Base-by-base conservation (phyloP, 345 rosid genomes). In the Pistacia atlantica region DNA sequence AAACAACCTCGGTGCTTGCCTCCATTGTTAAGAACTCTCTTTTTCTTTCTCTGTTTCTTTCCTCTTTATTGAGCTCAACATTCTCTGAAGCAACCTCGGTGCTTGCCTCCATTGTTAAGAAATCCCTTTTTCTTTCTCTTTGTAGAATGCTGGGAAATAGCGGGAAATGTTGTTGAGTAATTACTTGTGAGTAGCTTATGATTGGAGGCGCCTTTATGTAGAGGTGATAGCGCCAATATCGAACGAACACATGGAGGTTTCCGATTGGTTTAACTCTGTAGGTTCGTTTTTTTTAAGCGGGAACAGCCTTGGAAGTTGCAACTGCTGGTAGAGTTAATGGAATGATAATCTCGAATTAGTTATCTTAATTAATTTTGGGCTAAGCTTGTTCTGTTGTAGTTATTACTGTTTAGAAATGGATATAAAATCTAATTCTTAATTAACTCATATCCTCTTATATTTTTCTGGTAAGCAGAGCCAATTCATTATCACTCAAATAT, bases 21-120 rank as follows among this genome's bases (percentile, higher is more conserved):
- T 75, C 84, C 86, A 80, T 77, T 62, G 76, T 73, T 37, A 14
- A 35, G 22, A 46, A 74, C 28, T 54, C 69, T 20, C 33, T 42
- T 42, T 8, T n/a, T 59, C 45, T 62, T 60, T 48, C 60, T 58
- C 51, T 68, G 71, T 18, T 59, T 46, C 57, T 65, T 62, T 58
- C 59, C 71, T 58, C 70, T 68, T 35, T 33, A 64, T 55, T 68
- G 55, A 49, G 16, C 65, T 11, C 66, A 46, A 35, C 37, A 65
- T 35, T 16, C 73, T 61, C 77, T 68, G 67, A 33, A 58, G 45
- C 71, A 57, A 35, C 38, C 55, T 42, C 6, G 46, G 57, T 62
- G 38, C 7, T 60, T 11, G 74, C 70, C 80, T 75, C 84, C 86
- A 64, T 70, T 52, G 11, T 10, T 49, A 13, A 0, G 38, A 22